phyloP scores from a whole-genome alignment of 2,329 filamentous ascomycete genomes.

The Venturia asperata region DNA sequence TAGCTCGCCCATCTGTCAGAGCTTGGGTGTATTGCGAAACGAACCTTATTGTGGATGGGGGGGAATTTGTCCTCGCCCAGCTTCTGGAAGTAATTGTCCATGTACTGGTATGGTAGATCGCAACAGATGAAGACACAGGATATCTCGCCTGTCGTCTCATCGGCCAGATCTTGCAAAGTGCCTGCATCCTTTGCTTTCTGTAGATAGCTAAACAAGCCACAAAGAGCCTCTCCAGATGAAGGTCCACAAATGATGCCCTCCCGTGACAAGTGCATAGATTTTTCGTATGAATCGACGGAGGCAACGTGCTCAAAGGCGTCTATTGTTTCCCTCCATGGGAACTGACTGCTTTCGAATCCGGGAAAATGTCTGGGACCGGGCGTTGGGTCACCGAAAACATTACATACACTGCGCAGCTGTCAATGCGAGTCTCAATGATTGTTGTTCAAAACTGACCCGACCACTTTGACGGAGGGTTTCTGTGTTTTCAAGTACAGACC shows the following conservation, averaged over 20 bases:
- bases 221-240: conserved; percentile 53
- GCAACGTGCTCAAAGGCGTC: conserved; percentile 52
- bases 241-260: conserved; percentile 55
- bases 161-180: conserved; percentile 39
- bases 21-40: conserved; percentile 36
- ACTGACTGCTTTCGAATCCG: conserved; percentile 45
- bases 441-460: conserved; percentile 28
- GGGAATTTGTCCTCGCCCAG: conserved; percentile 44
- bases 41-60: conserved; percentile 42
- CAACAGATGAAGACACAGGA: conserved; percentile 56
- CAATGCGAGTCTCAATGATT: conserved; percentile 20
- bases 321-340: conserved; percentile 52
- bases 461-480: conserved; percentile 23
- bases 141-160: conserved; percentile 35
- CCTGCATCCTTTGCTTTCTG: conserved; percentile 42
- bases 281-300: conserved; percentile 46
- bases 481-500: conserved; percentile 21
- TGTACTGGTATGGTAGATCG: conserved; percentile 57
- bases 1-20: conserved; percentile 50
- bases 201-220: conserved; percentile 46
- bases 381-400: conserved; percentile 49
- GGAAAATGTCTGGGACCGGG: conserved; percentile 50
- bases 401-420: conserved; percentile 45
- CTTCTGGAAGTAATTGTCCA: conserved; percentile 54
- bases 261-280: conserved; percentile 49